phyloP scores from a whole-genome alignment of 2,329 filamentous ascomycete genomes.

The Chalaropsis ovoidea region DNA sequence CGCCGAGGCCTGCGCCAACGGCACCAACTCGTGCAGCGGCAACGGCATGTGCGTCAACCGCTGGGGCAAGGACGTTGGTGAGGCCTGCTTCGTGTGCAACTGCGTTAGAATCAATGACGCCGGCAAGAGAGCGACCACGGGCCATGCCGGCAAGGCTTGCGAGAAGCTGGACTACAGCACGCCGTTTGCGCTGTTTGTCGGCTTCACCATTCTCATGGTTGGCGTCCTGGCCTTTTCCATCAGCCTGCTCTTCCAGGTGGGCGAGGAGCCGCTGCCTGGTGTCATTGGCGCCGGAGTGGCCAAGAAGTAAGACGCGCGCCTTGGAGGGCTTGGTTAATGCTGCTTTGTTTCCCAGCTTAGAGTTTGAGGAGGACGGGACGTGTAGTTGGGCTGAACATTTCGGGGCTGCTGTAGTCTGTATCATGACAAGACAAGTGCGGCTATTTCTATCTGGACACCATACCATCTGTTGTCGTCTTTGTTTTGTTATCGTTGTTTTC shows the following conservation, averaged over 20 bases:
- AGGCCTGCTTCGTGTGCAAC: constrained; percentile 64
- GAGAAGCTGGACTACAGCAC: constrained; percentile 85
- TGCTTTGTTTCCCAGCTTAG: no score
- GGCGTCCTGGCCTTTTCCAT: constrained; percentile 60
- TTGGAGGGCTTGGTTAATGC: neutral
- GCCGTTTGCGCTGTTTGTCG: constrained; percentile 77
- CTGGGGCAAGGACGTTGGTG: constrained; percentile 40
- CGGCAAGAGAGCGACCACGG: constrained; percentile 47
- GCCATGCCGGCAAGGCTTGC: constrained; percentile 79
- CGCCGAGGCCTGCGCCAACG: constrained; percentile 54
- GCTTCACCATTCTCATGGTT: constrained; percentile 61
- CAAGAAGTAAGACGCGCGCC: constrained; percentile 43
- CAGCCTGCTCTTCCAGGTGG: constrained; percentile 70
- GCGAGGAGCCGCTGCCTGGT: constrained; percentile 77
- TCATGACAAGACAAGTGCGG: neutral
- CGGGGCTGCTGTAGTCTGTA: neutral
- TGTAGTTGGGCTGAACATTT: neutral
- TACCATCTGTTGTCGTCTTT: neutral
- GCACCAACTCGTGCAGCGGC: constrained; percentile 69
- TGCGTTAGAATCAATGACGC: constrained; percentile 49
- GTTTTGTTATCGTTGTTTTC: neutral
- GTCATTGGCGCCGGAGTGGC: constrained; percentile 94
- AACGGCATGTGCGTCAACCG: constrained; percentile 68
- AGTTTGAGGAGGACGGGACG: no score
- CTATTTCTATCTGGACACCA: neutral